A percentile compares a stretch with the other conserved stretches of the same genome.
These are phyloP conservation scores for Colletotrichum incanum DNA, from an alignment of 2,329 filamentous ascomycete genomes.

Conservation along the genomic window DNA sequence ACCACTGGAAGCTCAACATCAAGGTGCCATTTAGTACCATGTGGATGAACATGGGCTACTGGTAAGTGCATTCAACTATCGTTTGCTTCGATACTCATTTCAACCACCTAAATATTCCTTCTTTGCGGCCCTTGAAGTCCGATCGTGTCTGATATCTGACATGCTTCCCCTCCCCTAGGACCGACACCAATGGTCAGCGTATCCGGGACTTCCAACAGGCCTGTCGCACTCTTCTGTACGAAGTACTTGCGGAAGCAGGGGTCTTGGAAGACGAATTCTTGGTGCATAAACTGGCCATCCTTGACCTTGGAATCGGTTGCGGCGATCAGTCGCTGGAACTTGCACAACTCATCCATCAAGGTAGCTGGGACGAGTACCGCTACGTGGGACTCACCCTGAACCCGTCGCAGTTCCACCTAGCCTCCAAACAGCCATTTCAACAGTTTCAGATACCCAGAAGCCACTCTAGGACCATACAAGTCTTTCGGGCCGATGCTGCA, in stretches of 20 bases:
- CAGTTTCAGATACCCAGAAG: constrained; percentile 39
- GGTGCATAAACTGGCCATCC: constrained; percentile 51
- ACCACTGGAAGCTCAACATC: constrained; percentile 71
- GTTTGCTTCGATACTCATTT: neutral
- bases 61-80: constrained; percentile 57
- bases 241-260: constrained; percentile 62
- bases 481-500: constrained; percentile 67
- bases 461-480: constrained; percentile 47
- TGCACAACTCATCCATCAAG: constrained; percentile 48
- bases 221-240: constrained; percentile 63
- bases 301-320: constrained; percentile 73
- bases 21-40: constrained; percentile 63
- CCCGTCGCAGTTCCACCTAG: constrained; percentile 58
- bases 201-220: constrained; percentile 61
- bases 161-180: constrained; percentile 46
- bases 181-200: constrained; percentile 48
- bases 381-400: constrained; percentile 71
- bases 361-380: constrained; percentile 50
- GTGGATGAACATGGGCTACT: constrained; percentile 78
- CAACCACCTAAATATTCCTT: neutral
- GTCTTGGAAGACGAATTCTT: constrained; percentile 49
- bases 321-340: constrained; percentile 70
- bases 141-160: neutral
- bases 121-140: neutral
- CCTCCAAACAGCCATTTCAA: constrained; percentile 51